Conservation (phyloP, 2,329 filamentous ascomycete species). For the Setomelanomma holmii region DNA sequence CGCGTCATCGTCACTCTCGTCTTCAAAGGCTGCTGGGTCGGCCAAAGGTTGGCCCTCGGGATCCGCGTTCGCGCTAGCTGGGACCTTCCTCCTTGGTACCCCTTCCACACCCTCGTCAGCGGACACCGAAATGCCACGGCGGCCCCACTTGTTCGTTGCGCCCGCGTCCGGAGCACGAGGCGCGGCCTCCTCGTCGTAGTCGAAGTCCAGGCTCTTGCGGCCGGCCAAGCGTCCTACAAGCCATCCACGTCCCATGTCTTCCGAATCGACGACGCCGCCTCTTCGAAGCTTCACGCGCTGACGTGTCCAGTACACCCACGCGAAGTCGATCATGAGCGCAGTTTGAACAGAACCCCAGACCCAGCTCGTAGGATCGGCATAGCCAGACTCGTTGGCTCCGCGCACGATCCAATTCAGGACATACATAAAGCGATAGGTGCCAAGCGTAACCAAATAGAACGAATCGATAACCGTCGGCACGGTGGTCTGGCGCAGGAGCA, state of each 20-base stretch:
- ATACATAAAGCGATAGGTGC: constrained; percentile 87
- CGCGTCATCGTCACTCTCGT: constrained; percentile 52
- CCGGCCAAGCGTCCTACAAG: constrained; percentile 81
- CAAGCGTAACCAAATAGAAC: constrained; percentile 89
- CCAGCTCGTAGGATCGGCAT: constrained; percentile 75
- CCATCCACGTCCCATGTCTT: constrained; percentile 87
- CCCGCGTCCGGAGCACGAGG: constrained; percentile 40
- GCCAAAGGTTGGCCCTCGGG: constrained; percentile 50
- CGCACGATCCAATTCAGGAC: constrained; percentile 89
- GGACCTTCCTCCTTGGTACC: constrained; percentile 33
- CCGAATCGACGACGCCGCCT: constrained; percentile 87
- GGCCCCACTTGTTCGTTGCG: constrained; percentile 60
- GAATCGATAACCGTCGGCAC: constrained; percentile 96
- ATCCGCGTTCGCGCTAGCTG: constrained; percentile 24
- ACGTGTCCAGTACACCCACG: constrained; percentile 94
- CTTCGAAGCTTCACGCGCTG: constrained; percentile 92
- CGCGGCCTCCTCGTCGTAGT: constrained; percentile 64
- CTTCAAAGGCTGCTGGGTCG: constrained; percentile 57
- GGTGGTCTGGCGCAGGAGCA: constrained; percentile 91
- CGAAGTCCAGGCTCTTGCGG: constrained; percentile 56
- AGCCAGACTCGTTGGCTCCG: constrained; percentile 62
- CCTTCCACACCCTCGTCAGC: constrained; percentile 61
- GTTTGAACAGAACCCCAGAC: constrained; percentile 91
- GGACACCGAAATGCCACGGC: constrained; percentile 65
- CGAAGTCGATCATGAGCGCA: constrained; percentile 89